Conservation (phyloP, 257 asterid species). For the Marsdenia floribunda region DNA sequence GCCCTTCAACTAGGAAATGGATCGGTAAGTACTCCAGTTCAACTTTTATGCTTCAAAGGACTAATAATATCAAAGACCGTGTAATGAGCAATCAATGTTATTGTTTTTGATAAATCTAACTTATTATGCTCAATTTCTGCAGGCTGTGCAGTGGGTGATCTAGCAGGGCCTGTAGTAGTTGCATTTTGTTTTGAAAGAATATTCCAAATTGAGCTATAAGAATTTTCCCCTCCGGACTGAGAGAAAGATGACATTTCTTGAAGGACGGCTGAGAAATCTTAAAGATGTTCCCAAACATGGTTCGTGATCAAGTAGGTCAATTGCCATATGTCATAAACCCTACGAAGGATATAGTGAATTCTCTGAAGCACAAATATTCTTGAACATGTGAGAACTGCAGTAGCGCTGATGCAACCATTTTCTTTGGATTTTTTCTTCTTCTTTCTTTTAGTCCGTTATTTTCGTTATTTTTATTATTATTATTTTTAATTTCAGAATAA, state of each 20-base stretch:
- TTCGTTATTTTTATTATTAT: background rate
- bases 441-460: background rate
- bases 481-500: background rate
- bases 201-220: conserved; percentile 34
- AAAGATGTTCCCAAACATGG: background rate
- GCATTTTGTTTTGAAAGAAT: conserved; percentile 46
- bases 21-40: conserved; percentile 43
- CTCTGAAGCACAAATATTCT: background rate
- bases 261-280: background rate
- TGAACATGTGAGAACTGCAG: background rate
- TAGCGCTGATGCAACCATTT: background rate
- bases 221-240: background rate
- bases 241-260: background rate
- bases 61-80: background rate
- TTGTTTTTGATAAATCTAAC: conserved; percentile 1
- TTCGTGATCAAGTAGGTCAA: background rate
- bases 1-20: conserved; percentile 92
- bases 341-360: background rate
- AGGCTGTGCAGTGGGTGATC: conserved; percentile 83
- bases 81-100: background rate
- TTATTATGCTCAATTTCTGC: conserved; percentile 18
- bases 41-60: background rate
- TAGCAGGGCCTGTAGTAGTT: conserved; percentile 66
- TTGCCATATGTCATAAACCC: background rate
- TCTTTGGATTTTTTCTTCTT: background rate